Base-by-base conservation (phyloP, 2,329 filamentous ascomycete genomes). In the Xylariaceae sp. region DNA sequence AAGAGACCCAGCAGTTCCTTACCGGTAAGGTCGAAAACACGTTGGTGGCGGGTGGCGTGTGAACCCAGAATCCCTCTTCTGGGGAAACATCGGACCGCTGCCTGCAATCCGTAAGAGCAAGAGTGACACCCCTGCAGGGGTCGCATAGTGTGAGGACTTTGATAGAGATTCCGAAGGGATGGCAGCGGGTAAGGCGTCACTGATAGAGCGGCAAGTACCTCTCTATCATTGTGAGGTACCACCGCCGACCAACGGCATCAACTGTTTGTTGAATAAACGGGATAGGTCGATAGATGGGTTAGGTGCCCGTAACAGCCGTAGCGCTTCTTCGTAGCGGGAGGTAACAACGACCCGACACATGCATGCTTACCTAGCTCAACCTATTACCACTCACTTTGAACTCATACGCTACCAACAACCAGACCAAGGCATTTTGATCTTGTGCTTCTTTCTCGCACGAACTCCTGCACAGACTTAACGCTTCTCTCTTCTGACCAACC, bases 41-140 rank as follows among this genome's bases (percentile, higher is more conserved):
- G 23, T 30, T 30, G 23, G 23, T 30, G 23, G 23, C 37, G 44
- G 11, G 44, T n/a, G 44, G 44, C 44, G 10, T 45, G 23, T 30
- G 44, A 45, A 8, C 45, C 45, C 45, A 45, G 41, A 45, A 13
- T 45, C 13, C n/a, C 45, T 62, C 52, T 55, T 35, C 50, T 65
- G 67, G 63, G 62, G 61, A 69, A 67, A 67, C 53, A 60, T 68
- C 67, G 67, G 67, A 65, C 65, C 65, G 66, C 57, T 64, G 41
- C 13, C n/a, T 5, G 23, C 23, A 30, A 30, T 30, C 23, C 23
- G 23, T 30, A 30, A 30, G 23, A 30, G 23, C 23, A 30, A n/a
- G 17, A 45, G 41, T 45, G 13, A 45, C 41, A 6, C 41, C 1
- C 13, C 10, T 6, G 13, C 10, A 45, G 41, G 41, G 41, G 13